These are phyloP conservation scores for Monosporozyma unispora DNA, from an alignment of 805 yeast genomes.

Conservation along the genomic window DNA sequence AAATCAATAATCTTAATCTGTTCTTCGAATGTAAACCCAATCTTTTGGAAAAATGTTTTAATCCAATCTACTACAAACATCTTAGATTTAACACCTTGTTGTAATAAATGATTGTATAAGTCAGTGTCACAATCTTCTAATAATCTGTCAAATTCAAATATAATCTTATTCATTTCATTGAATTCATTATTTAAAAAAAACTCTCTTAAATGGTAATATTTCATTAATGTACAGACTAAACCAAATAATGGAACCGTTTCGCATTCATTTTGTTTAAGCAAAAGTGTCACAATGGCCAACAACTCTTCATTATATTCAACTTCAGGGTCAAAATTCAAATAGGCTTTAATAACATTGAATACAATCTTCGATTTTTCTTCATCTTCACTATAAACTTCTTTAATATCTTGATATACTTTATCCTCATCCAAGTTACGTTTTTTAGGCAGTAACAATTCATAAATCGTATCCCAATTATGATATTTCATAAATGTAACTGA, in stretches of 20 bases:
- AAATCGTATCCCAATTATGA: conserved; percentile 8
- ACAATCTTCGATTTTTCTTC: conserved; percentile 23
- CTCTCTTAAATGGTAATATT: conserved; percentile 62
- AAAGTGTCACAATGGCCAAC: conserved; percentile 80
- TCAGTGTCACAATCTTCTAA: conserved; percentile 67
- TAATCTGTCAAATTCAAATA: conserved; percentile 84
- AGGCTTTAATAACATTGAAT: conserved; percentile 67
- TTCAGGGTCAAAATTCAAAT: conserved; percentile 73
- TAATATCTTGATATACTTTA: background rate
- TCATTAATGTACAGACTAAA: conserved; percentile 69
- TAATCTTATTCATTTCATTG: conserved; percentile 75
- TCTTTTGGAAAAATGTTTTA: conserved; percentile 72
- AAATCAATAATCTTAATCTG: conserved; percentile 78
- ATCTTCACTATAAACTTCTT: background rate
- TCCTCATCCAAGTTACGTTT: background rate
- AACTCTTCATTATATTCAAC: conserved; percentile 95
- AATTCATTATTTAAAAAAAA: conserved; percentile 66
- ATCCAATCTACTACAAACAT: conserved; percentile 98
- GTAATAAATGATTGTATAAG: conserved; percentile 61
- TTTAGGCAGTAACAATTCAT: conserved; percentile 3
- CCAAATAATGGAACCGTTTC: conserved; percentile 74
- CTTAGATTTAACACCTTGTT: conserved; percentile 80
- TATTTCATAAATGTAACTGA: conserved; percentile 4
- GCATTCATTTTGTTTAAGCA: conserved; percentile 51
- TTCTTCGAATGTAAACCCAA: conserved; percentile 77